Base-by-base conservation (phyloP, 2,329 filamentous ascomycete species). In the Aspergillus japonicus region DNA sequence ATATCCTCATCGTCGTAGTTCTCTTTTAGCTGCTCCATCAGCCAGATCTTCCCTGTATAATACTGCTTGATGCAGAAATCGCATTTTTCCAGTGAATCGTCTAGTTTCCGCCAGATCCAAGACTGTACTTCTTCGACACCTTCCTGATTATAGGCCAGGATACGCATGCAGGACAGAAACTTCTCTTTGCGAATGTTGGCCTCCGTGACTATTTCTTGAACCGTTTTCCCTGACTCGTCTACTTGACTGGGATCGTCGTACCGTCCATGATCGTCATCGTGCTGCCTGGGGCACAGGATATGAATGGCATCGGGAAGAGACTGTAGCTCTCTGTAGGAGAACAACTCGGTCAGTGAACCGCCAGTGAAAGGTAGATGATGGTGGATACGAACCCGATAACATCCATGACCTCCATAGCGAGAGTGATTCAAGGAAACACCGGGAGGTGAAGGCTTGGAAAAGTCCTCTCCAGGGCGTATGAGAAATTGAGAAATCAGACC, bases 1-100 rank as follows among this genome's bases (percentile, higher is more conserved):
- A 81, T 78, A 57, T 81, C 79, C 49, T 75, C 73, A 23, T 80
- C 79, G 42, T 80, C 77, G 56, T 80, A 81, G 47, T 74, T 74
- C 82, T 87, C 84, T 66, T 84, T 81, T 57, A 92, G 79, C 51
- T 84, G 80, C 61, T 86, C 84, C 33, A 90, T 77, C 63, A 89
- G 84, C 57, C 80, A 77, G 61, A 84, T 84, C 62, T 90, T 87
- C 31, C 83, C 83, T 70, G 86, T 86, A 73, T 93, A 90, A 83
- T 90, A 93, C 66, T 87, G 87, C 62, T 87, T 82, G 54, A 90
- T 87, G 71, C 90, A 93, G 54, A 84, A 81, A 56, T 91, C 85
- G 74, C 90, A 93, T 59, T 77, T 80, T 59, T 81, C 84, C 24
- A 93, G 79, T 44, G 83, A 83, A 11, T 78, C 72, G 63, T 88